Evolutionary conservation across 441 rosid genomes (phyloP), one percentile per base, ranked within the genome.

Genomic region (Breynia disticha): DNA sequence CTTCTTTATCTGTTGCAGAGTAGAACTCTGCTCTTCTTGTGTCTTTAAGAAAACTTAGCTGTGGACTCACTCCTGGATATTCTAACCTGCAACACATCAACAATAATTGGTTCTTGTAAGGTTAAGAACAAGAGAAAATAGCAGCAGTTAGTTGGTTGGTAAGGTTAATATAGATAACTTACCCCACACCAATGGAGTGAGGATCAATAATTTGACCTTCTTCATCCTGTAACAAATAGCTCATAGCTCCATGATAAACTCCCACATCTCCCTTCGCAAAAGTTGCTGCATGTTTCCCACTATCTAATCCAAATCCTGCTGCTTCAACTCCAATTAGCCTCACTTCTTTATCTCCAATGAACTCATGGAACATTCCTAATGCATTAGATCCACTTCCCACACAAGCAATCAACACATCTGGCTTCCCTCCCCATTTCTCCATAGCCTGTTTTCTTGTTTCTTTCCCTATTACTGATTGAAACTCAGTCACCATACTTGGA

Each of bases 61-160:
- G 95, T 1, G 98, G 98, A 67, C 98, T 94, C 52, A 91, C 97
- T 74, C 97, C 95, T 56, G 98, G 98, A 68, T 88, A 91, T 68
- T 88, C 97, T 94, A 88, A 77, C 54, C 96, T 28, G 35, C 35
- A 28, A 5, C 35, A 28, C 35, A 28, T 28, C 5, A 28, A 28
- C 35, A 28, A 28, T 28, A 28, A 15, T 7, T 19, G 14, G 24
- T 17, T 51, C n/a, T n/a, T n/a, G n/a, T n/a, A n/a, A n/a, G n/a
- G n/a, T n/a, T n/a, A 46, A 55, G 56, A 28, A 28, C 1, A 28
- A 9, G 0, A 28, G 35, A 9, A 28, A 28, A 1, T 0, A 28
- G 0, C 7, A 28, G 7, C 2, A 28, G 8, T 4, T 28, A 4
- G 8, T 5, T 4, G 35, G 35, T 0, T 13, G 4, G 13, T 16